A percentile compares a stretch with the other conserved stretches of the same genome.
phyloP scores from a whole-genome alignment of 352 stramenopile genomes.

The Pythium monospermum region DNA sequence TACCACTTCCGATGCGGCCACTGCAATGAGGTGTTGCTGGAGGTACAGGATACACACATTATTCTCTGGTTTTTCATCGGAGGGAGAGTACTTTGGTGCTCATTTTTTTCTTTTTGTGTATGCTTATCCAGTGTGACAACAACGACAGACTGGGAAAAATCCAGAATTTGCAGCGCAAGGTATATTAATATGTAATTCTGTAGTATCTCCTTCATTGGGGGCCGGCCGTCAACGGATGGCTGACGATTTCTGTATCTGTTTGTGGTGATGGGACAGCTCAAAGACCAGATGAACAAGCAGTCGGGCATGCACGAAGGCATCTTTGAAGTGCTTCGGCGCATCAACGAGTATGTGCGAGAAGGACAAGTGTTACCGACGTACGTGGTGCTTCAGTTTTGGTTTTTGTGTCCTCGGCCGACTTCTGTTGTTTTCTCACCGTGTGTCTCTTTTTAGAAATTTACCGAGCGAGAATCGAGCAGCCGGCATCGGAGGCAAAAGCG shows the following conservation, averaged over 20 bases:
- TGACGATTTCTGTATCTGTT: background rate
- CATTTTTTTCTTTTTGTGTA: background rate
- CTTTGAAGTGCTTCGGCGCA: constrained; percentile 77
- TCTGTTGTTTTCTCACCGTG: background rate
- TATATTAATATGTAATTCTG: too few species aligned
- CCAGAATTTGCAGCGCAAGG: constrained; percentile 75
- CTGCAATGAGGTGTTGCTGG: constrained; percentile 79
- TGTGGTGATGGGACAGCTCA: too few species aligned
- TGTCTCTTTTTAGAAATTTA: constrained; percentile 43
- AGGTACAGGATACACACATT: constrained; percentile 22
- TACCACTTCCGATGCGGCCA: constrained; percentile 84
- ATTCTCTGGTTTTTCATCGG: background rate
- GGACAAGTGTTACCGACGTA: constrained; percentile 62
- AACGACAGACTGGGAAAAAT: constrained; percentile 74
- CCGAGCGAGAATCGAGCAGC: constrained; percentile 83
- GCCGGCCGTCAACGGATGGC: too few species aligned
- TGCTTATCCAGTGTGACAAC: constrained; percentile 60
- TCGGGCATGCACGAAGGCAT: constrained; percentile 77
- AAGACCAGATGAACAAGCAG: constrained; percentile 88
- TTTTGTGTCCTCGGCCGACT: too few species aligned
- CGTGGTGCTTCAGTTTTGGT: constrained; percentile 1
- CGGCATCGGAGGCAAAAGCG: constrained; percentile 67
- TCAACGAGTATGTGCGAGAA: constrained; percentile 77
- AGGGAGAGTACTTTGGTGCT: background rate
- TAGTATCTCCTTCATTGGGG: too few species aligned